Base-by-base conservation (phyloP, 2,329 filamentous ascomycete genomes). In the Shiraia bambusicola region DNA sequence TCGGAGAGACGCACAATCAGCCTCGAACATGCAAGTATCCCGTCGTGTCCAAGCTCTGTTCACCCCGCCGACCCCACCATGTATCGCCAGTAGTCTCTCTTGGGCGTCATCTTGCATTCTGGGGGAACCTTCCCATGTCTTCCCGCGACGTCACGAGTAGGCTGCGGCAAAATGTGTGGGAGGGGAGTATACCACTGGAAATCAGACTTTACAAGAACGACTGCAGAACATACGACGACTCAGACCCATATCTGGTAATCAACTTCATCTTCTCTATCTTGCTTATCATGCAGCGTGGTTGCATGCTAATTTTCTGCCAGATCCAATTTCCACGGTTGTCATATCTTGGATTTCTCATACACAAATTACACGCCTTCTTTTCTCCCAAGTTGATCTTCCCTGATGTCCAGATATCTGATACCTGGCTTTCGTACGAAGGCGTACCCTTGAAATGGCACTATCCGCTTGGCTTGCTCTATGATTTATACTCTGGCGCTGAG, bases 401-500 rank as follows among this genome's bases (percentile, higher is more conserved):
- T 3, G 69, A 75, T 30, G 70, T 77, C 24, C 69, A 70, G 3
- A 60, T 76, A 6, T 71, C 78, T 43, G 70, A 79, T 30, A 77
- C 79, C 14, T 84, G 81, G 79, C 79, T 88, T 50, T 82, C 80
- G 1, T 84, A 82, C 58, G 81, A 88, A 61, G 77, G 74, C 11
- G 83, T 88, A 12, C 79, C 82, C 2, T 65, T 88, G 50, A 87
- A 86, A 71, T 86, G 83, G 82, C 84, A 88, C 58, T 83, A 86
- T 45, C 84, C 85, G 0, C 63, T 86, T 9, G 85, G 85, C 1
- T 70, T 88, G 9, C 73, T 88, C 4, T 86, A 82, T 59, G 85
- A 88, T 63, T 72, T 88, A 5, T 86, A 86, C 55, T 79, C 80
- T 2, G 81, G 80, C 13, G 75, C 74, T 15, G 76, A 76, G 41